Evolutionary conservation across 352 stramenopile species (phyloP).

Genomic region (Phytophthora pseudosyringae): DNA sequence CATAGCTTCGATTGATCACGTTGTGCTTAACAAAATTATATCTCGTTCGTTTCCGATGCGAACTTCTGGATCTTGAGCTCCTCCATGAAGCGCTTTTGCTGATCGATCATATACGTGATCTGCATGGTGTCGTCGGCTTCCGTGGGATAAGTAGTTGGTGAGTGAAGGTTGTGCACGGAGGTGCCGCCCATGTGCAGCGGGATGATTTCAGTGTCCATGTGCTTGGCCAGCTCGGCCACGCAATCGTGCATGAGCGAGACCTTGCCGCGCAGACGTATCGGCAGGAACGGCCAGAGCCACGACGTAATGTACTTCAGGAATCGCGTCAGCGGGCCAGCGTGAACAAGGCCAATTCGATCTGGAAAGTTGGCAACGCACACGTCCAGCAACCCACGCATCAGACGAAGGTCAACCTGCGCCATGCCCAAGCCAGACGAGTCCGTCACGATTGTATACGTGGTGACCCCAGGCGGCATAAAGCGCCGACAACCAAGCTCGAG

Average conservation of each 20-base stretch:
- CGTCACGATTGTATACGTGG: slow-evolving; percentile 69
- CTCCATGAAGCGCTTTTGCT: slow-evolving; percentile 59
- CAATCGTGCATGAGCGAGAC: slow-evolving; percentile 70
- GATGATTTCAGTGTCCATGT: slow-evolving; percentile 65
- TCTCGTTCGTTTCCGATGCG: slow-evolving; percentile 11
- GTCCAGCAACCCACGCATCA: slow-evolving; percentile 70
- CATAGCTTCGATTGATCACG: slow-evolving; percentile 6
- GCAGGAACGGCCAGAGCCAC: slow-evolving; percentile 69
- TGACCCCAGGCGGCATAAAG: slow-evolving; percentile 63
- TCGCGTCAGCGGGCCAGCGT: slow-evolving; percentile 61
- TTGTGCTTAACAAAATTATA: slow-evolving; percentile 1
- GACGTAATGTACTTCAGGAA: slow-evolving; percentile 58
- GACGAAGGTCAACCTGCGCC: slow-evolving; percentile 57
- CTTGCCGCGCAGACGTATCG: slow-evolving; percentile 55
- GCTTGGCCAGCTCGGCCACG: slow-evolving; percentile 56
- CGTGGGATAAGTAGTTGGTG: slow-evolving; percentile 19
- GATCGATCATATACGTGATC: slow-evolving; percentile 61
- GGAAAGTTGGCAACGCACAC: slow-evolving; percentile 72
- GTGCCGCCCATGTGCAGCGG: slow-evolving; percentile 58
- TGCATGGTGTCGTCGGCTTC: slow-evolving; percentile 47
- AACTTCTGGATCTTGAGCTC: slow-evolving; percentile 33
- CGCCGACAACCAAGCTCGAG: slow-evolving; percentile 57
- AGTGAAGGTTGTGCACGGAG: slow-evolving; percentile 46
- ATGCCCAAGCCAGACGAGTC: slow-evolving; percentile 57
- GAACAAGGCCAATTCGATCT: slow-evolving; percentile 66